These are phyloP conservation scores for Lactifluus volemus DNA, from an alignment of 768 basidiomycete genomes.

Conservation along the genomic window DNA sequence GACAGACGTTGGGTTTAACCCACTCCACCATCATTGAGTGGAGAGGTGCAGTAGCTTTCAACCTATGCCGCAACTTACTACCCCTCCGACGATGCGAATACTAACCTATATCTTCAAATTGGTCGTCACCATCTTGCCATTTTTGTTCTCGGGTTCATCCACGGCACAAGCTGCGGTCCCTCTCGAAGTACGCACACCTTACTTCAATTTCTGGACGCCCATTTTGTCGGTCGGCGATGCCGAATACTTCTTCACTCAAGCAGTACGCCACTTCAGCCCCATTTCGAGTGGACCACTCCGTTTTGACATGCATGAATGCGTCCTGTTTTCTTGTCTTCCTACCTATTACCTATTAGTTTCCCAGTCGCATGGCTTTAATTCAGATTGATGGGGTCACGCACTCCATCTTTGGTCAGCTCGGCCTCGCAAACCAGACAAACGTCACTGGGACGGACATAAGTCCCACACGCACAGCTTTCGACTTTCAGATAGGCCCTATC, in stretches of 20 bases:
- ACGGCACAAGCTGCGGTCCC: neutral
- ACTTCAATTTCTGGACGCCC: slow-evolving; percentile 10
- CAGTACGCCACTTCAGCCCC: neutral
- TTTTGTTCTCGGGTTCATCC: neutral
- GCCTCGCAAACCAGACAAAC: neutral
- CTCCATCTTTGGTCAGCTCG: neutral
- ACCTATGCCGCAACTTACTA: too few relatives aligned
- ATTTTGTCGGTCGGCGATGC: too few relatives aligned
- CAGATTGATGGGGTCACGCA: slow-evolving; percentile 5
- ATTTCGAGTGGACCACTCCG: neutral
- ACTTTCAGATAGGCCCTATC: slow-evolving; percentile 1
- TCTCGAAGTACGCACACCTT: slow-evolving; percentile 14
- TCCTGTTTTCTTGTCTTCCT: neutral
- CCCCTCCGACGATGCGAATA: neutral
- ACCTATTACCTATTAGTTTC: neutral
- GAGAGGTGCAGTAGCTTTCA: too few relatives aligned
- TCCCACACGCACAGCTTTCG: slow-evolving; percentile 7
- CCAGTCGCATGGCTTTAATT: slow-evolving; percentile 2
- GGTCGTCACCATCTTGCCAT: neutral
- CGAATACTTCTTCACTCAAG: neutral
- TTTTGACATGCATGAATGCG: neutral
- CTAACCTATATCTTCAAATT: neutral
- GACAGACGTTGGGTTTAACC: too few relatives aligned
- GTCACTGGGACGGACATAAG: neutral
- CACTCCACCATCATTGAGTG: too few relatives aligned